Percentiles rank a stretch among this genome's conserved stretches.
Evolutionary conservation across 257 asterid species (phyloP).

Genomic region (Petrea volubilis): DNA sequence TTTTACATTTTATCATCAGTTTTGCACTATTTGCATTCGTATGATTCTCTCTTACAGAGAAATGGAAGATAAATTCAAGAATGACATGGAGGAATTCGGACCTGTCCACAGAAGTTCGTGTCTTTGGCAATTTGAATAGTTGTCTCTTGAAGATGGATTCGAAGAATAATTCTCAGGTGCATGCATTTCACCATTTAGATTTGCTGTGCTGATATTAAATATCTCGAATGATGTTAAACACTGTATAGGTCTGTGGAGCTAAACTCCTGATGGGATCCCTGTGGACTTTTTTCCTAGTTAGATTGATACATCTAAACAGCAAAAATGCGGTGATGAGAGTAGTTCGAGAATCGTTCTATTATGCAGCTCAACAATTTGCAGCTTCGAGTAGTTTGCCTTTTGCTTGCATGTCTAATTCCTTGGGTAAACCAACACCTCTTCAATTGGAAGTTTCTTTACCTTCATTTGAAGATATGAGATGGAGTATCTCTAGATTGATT

Average conservation of each 20-base stretch:
- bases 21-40: not conserved
- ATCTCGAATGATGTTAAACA: not conserved
- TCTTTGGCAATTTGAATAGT: not conserved
- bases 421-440: not conserved
- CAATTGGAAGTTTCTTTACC: not conserved
- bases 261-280: not conserved
- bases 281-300: not conserved
- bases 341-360: not conserved
- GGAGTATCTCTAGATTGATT: not conserved
- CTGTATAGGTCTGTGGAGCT: not conserved
- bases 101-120: not conserved
- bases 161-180: not conserved
- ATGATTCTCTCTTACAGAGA: not conserved
- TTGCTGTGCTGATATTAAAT: not conserved
- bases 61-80: not conserved
- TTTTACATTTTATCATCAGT: not conserved
- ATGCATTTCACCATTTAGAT: not conserved
- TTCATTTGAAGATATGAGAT: not conserved
- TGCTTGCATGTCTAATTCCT: not conserved
- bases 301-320: not conserved
- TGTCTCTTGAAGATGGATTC: not conserved
- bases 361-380: not conserved
- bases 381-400: not conserved
- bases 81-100: not conserved
- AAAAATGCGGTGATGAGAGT: not conserved